Evolutionary conservation across 768 basidiomycete species (phyloP), one percentile per base, ranked within the genome.

Genomic region (Pisolithus sp.): DNA sequence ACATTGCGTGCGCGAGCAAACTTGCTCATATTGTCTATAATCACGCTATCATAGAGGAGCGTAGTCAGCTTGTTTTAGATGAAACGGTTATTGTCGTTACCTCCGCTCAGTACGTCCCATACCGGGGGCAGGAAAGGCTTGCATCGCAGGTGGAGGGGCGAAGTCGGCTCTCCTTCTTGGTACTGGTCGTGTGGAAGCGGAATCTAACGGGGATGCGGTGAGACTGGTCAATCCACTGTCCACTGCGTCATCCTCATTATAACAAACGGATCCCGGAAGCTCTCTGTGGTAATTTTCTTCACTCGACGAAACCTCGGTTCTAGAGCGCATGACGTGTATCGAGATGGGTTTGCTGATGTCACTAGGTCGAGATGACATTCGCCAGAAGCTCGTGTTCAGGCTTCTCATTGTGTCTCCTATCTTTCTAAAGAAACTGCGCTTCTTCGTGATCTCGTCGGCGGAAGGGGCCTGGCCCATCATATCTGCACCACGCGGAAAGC

Each of bases 91-190:
- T 13, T 37, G 15, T 20, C 60, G 34, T 58, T 38, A 69, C 64
- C 57, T 65, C 50, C 53, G 59, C 40, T 55, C 62, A 53, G 40
- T 41, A 36, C 64, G 64, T 42, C 62, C 63, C 45, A 45, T 57
- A 36, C 59, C 50, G 10, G 49, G 58, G 2, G 59, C 62, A 20
- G 57, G 58, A 2, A 50, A 54, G 21, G 49, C 50, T n/a, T 62
- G 61, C 18, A 66, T 60, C n/a, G 73, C 66, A 59, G 73, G 73
- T 7, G 82, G 79, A n/a, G 79, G 78, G 9, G 73, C 81, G 61
- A 88, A 88, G 67, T 88, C 86, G 0, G 82, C 75, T 53, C 86
- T 74, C 46, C 84, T 72, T 39, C 79, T 75, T 23, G 85, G 86
- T 50, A 85, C 81, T 5, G 85, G 87, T 47, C 78, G 74, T 20